Evolutionary conservation across 1,284 basidiomycete genomes (phyloP).

Genomic region (Sparassis latifolia): DNA sequence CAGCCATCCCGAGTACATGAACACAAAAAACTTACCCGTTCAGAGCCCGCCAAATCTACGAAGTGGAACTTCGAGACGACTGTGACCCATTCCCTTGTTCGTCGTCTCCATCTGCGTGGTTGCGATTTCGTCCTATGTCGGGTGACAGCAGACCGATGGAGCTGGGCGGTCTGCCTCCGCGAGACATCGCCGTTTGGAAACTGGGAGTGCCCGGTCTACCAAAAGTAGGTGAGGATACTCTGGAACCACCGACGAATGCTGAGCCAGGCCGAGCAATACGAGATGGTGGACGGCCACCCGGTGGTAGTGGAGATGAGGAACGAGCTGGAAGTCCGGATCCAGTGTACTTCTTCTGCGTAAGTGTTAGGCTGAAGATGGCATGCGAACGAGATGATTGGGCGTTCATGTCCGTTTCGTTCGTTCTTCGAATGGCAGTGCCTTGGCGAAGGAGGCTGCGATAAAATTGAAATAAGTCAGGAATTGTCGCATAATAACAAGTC

Average conservation of each 20-base stretch:
- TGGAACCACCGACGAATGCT: conserved; percentile 32
- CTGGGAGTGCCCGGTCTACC: conserved; percentile 72
- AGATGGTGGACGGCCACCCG: conserved; percentile 67
- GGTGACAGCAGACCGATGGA: conserved; percentile 54
- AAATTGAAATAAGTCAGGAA: background rate
- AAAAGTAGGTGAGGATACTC: conserved; percentile 69
- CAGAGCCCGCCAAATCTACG: conserved; percentile 95
- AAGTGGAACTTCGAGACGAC: conserved; percentile 97
- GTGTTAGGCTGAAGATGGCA: conserved; percentile 95
- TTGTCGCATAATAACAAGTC: background rate
- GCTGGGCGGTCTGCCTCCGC: conserved; percentile 74
- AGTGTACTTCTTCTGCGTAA: conserved; percentile 80
- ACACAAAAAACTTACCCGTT: conserved; percentile 51
- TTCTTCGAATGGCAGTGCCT: conserved; percentile 86
- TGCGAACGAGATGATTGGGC: conserved; percentile 96
- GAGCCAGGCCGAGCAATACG: conserved; percentile 74
- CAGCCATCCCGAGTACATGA: conserved; percentile 6
- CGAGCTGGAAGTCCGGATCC: conserved; percentile 63
- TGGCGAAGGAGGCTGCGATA: conserved; percentile 66
- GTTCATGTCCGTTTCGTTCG: conserved; percentile 99
- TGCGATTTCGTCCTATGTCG: conserved; percentile 36
- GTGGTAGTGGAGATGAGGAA: conserved; percentile 69
- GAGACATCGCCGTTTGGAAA: conserved; percentile 63
- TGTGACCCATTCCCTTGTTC: conserved; percentile 81
- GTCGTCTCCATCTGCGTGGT: conserved; percentile 37